Conservation (phyloP, 2,329 filamentous ascomycete species). For the Colletotrichum lentis region DNA sequence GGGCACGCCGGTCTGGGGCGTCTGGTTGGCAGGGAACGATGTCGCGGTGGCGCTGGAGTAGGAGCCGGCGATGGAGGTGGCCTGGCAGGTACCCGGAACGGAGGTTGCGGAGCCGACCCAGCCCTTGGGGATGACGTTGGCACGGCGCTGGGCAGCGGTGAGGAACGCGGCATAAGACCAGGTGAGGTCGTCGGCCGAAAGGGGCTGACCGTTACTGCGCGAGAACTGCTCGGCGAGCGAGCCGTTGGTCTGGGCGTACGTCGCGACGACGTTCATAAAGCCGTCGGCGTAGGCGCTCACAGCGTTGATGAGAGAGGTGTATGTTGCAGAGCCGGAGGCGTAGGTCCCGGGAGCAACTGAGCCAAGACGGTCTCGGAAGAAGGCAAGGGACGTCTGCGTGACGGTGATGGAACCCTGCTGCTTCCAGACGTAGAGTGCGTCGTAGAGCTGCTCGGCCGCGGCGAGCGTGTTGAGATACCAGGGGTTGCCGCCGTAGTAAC, state of each 20-base stretch:
- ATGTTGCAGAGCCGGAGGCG: conserved; percentile 55
- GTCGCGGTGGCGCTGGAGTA: conserved; percentile 60
- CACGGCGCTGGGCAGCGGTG: conserved; percentile 66
- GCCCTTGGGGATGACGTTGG: conserved; percentile 62
- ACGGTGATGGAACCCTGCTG: conserved; percentile 69
- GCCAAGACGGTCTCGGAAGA: conserved; percentile 74
- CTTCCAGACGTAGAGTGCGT: conserved; percentile 77
- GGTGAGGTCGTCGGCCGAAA: conserved; percentile 73
- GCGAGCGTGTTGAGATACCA: conserved; percentile 83
- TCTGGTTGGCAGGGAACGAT: conserved; percentile 60
- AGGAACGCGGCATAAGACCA: conserved; percentile 79
- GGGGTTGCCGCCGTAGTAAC: conserved; percentile 80
- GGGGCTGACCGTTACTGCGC: conserved; percentile 59
- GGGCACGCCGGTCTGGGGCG: conserved; percentile 49
- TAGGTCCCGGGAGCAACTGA: conserved; percentile 70
- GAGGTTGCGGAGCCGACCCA: conserved; percentile 62
- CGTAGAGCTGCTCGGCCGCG: conserved; percentile 82
- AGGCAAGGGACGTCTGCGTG: conserved; percentile 69
- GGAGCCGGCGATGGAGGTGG: conserved; percentile 56
- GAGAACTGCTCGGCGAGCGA: conserved; percentile 73
- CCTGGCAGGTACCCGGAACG: conserved; percentile 59
- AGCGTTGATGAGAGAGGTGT: conserved; percentile 64
- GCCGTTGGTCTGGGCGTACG: conserved; percentile 70
- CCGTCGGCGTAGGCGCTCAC: conserved; percentile 66
- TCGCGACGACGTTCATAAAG: conserved; percentile 68